Base-by-base conservation (phyloP, 2,329 filamentous ascomycete species). In the Helotiales sp. region DNA sequence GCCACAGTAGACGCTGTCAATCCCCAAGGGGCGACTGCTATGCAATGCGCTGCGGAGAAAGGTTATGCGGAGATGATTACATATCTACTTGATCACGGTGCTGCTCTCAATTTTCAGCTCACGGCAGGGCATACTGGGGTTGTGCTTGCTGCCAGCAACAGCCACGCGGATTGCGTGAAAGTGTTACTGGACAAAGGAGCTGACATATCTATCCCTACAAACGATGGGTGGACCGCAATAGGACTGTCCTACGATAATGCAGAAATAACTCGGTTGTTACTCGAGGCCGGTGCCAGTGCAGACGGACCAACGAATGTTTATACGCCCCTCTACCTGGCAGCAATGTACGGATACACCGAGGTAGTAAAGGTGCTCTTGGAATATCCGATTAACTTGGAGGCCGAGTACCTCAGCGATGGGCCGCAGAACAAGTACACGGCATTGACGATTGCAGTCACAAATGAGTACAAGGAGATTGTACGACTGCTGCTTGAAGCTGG, bases 31-130 rank as follows among this genome's bases (percentile, higher is more conserved):
- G 70, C 70, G 66, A 76, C 74, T 64, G 72, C 74, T 49, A 71
- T 77, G 57, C 73, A 75, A 50, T 72, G 73, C 64, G 74, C 75
- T 37, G 73, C 69, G 17, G 28, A 47, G 3, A 30, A 37, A 20
- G 43, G 72, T 67, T 65, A 72, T 61, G 52, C 74, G 60, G 64
- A 71, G 24, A 71, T 74, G 50, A 66, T 74, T 47, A 69, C 71
- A 54, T 65, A 76, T 47, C 70, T 77, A 55, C 67, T 77, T 20
- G 70, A 76, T 6, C 32, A 64, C 17, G 75, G 72, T 63, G 76
- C 73, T 60, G 71, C 75, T 70, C 60, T 71, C 57, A 73, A 71
- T 54, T 70, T 43, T 6, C 32, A 17, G 50, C 63, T 37, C 32
- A 65, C 54, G 28, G 45, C n/a, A 3, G 61, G 54, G 13, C 43